phyloP scores from a whole-genome alignment of 257 asterid species.

The Datura wrightii region DNA sequence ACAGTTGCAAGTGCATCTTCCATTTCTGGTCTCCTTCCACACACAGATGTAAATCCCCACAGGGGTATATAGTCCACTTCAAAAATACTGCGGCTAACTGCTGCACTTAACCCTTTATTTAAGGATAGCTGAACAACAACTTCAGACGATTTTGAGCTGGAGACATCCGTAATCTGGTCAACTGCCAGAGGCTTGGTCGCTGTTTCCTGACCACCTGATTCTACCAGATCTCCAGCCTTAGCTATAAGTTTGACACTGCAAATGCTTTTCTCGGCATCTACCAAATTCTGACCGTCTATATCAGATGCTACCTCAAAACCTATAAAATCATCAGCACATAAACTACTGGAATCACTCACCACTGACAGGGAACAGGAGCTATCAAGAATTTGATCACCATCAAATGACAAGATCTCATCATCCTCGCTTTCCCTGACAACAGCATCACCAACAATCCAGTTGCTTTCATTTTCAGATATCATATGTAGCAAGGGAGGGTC shows the following conservation, averaged over 20 bases:
- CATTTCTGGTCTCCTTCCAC: constrained; percentile 97
- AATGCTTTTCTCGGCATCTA: constrained; percentile 49
- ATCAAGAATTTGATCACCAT: constrained; percentile 59
- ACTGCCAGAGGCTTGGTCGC: constrained; percentile 43
- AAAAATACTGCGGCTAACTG: constrained; percentile 65
- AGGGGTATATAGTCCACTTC: constrained; percentile 87
- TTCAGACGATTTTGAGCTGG: constrained; percentile 46
- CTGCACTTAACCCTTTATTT: constrained; percentile 47
- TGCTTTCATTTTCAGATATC: constrained; percentile 41
- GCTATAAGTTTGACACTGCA: constrained; percentile 49
- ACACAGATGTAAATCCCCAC: constrained; percentile 86
- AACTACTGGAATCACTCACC: constrained; percentile 83
- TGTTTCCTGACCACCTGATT: constrained; percentile 37
- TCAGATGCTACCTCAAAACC: constrained; percentile 53
- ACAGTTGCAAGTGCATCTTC: constrained; percentile 73
- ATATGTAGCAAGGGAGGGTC: constrained; percentile 34
- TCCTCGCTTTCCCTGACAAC: constrained; percentile 63
- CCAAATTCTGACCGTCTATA: constrained; percentile 40
- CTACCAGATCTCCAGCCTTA: constrained; percentile 37
- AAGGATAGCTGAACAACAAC: constrained; percentile 42
- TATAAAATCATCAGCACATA: constrained; percentile 81
- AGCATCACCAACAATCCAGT: constrained; percentile 47
- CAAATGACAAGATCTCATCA: constrained; percentile 59
- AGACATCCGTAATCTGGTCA: constrained; percentile 49
- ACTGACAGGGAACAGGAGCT: constrained; percentile 71